Conservation (phyloP, 495 filamentous ascomycete species). For the Neurospora discreta region DNA sequence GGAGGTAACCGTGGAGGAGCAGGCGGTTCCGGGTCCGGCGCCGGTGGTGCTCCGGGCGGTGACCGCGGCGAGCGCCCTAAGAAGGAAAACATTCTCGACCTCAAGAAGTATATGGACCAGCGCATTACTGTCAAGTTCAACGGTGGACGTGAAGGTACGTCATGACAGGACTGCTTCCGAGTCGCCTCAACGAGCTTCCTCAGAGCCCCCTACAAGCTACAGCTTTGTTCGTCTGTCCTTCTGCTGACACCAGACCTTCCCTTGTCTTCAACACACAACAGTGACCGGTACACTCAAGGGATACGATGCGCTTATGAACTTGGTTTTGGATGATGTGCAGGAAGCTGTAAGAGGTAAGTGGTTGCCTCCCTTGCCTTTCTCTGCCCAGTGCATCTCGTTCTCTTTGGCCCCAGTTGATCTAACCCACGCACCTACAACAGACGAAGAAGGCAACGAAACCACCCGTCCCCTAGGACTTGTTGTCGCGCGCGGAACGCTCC, state of each 20-base stretch:
- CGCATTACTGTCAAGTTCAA: slow-evolving; percentile 91
- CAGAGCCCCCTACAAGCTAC: neutral
- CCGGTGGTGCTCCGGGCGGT: slow-evolving; percentile 29
- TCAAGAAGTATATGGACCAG: slow-evolving; percentile 95
- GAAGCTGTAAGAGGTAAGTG: slow-evolving; percentile 71
- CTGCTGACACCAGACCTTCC: neutral
- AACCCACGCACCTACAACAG: slow-evolving; percentile 26
- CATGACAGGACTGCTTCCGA: neutral
- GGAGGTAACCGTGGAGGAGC: slow-evolving; percentile 27
- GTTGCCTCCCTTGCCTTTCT: neutral
- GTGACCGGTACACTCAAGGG: slow-evolving; percentile 85
- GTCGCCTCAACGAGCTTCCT: neutral
- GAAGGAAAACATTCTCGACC: slow-evolving; percentile 95
- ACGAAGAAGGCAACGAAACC: slow-evolving; percentile 83
- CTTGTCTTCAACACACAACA: slow-evolving; percentile 20
- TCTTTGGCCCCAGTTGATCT: neutral
- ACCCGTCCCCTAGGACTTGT: slow-evolving; percentile 79
- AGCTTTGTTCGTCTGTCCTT: neutral
- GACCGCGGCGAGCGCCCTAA: slow-evolving; percentile 58
- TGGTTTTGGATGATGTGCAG: slow-evolving; percentile 90
- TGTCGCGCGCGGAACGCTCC: slow-evolving; percentile 82
- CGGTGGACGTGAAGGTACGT: slow-evolving; percentile 80
- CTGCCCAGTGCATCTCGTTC: neutral
- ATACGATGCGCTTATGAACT: slow-evolving; percentile 94
- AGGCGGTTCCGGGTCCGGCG: slow-evolving; percentile 17